Conservation (phyloP, 1,139 yeast species). For the Wickerhamiella infanticola region DNA sequence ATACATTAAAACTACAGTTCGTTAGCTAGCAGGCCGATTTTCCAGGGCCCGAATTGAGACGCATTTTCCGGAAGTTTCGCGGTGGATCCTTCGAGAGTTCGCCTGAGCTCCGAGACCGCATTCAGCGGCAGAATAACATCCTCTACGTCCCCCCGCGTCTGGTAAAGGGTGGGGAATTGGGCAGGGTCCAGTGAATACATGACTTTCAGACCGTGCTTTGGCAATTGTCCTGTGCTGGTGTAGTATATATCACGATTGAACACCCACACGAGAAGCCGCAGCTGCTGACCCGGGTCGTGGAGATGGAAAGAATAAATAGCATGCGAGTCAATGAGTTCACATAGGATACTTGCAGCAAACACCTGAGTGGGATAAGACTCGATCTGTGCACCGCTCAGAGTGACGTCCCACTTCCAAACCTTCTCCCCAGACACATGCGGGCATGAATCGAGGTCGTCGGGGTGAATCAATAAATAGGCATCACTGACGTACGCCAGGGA, state of each 20-base stretch:
- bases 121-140: slow-evolving; percentile 22
- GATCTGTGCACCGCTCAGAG: slow-evolving; percentile 15
- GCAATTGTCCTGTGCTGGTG: slow-evolving; percentile 19
- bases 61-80: slow-evolving; percentile 23
- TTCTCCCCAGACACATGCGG: slow-evolving; percentile 26
- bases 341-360: slow-evolving; percentile 9
- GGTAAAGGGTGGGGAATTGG: slow-evolving; percentile 17
- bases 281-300: slow-evolving; percentile 7
- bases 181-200: slow-evolving; percentile 22
- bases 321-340: slow-evolving; percentile 21
- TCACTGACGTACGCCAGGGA: slow-evolving; percentile 40
- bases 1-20: too few species aligned
- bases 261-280: slow-evolving; percentile 35
- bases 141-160: slow-evolving; percentile 28
- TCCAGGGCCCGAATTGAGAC: slow-evolving; percentile 22
- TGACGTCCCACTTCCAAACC: slow-evolving; percentile 47
- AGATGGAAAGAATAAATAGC: slow-evolving; percentile 22
- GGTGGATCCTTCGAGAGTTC: slow-evolving; percentile 21
- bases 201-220: slow-evolving; percentile 29
- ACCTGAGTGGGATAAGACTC: slow-evolving; percentile 5
- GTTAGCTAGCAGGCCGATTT: slow-evolving; percentile 18
- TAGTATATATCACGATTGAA: slow-evolving; percentile 35
- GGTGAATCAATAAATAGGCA: slow-evolving; percentile 36
- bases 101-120: slow-evolving; percentile 21
- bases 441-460: slow-evolving; percentile 15